phyloP scores from a whole-genome alignment of 108 stramenopile species.

The Fragilariopsis cylindrus region DNA sequence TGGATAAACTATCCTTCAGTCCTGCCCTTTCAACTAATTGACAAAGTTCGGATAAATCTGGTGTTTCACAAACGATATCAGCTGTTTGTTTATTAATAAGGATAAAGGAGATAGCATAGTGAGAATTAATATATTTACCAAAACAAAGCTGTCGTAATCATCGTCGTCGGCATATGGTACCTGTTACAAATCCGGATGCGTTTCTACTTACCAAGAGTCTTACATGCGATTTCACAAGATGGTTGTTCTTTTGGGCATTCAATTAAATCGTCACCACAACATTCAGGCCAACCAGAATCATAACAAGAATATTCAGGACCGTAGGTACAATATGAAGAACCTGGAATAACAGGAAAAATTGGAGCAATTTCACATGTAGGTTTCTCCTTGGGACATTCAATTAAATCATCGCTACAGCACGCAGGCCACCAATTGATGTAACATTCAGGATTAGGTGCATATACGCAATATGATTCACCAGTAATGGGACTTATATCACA shows the following conservation, averaged over 20 bases:
- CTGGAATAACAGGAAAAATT: background rate
- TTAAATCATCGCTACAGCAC: background rate
- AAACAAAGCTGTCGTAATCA: too few relatives aligned
- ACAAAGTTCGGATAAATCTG: slow-evolving; percentile 7
- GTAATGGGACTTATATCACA: too few relatives aligned
- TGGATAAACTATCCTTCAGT: background rate
- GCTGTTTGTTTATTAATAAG: background rate
- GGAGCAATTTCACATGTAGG: background rate
- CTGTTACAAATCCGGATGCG: too few relatives aligned
- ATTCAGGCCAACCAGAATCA: background rate
- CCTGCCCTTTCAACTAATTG: background rate
- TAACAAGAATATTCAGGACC: background rate
- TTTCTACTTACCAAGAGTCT: background rate
- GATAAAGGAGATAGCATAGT: too few relatives aligned
- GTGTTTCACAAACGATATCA: background rate
- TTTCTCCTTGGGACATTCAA: background rate
- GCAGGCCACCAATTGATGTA: background rate
- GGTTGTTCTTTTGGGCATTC: background rate
- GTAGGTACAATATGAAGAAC: background rate
- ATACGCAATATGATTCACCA: too few relatives aligned
- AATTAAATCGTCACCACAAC: background rate
- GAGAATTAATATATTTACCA: too few relatives aligned
- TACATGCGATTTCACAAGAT: background rate
- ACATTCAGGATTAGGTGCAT: background rate
- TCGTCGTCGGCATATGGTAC: too few relatives aligned